Conservation (phyloP, 2,329 filamentous ascomycete genomes). For the Lecanicillium sp. region DNA sequence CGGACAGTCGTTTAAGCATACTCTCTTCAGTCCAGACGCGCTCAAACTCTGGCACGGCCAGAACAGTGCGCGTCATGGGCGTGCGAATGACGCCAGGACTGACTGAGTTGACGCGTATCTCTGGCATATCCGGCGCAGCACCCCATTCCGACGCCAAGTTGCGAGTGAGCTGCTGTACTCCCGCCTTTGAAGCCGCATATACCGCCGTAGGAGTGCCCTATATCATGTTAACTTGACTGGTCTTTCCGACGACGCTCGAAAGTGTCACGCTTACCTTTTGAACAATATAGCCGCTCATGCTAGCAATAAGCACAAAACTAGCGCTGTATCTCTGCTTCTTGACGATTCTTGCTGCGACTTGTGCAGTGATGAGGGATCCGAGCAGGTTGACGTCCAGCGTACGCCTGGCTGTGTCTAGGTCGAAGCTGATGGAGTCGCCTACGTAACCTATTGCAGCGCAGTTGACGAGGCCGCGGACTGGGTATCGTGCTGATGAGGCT, state of each 20-base stretch:
- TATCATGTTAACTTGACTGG: background rate
- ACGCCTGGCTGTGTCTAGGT: constrained; percentile 14
- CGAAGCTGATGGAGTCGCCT: constrained; percentile 18
- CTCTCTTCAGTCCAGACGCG: constrained; percentile 20
- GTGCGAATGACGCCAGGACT: constrained; percentile 47
- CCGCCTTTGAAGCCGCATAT: constrained; percentile 48
- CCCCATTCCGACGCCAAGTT: constrained; percentile 46
- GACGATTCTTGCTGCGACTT: constrained; percentile 38
- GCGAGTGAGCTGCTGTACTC: constrained; percentile 40
- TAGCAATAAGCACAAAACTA: constrained; percentile 39
- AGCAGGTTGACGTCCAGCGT: constrained; percentile 35
- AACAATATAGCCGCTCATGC: constrained; percentile 38
- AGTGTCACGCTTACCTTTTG: constrained; percentile 23
- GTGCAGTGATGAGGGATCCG: constrained; percentile 38
- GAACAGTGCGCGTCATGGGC: constrained; percentile 19
- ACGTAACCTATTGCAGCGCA: constrained; percentile 23
- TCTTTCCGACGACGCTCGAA: constrained; percentile 4
- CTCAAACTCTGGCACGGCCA: constrained; percentile 20
- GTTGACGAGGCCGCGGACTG: constrained; percentile 21
- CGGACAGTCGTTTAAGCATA: constrained; percentile 24
- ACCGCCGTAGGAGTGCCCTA: constrained; percentile 30
- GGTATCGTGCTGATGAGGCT: constrained; percentile 13
- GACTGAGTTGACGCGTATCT: constrained; percentile 44
- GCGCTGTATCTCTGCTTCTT: constrained; percentile 27
- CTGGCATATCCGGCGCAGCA: constrained; percentile 25